phyloP scores from a whole-genome alignment of 2,329 filamentous ascomycete genomes.

The Alternaria ventricosa region DNA sequence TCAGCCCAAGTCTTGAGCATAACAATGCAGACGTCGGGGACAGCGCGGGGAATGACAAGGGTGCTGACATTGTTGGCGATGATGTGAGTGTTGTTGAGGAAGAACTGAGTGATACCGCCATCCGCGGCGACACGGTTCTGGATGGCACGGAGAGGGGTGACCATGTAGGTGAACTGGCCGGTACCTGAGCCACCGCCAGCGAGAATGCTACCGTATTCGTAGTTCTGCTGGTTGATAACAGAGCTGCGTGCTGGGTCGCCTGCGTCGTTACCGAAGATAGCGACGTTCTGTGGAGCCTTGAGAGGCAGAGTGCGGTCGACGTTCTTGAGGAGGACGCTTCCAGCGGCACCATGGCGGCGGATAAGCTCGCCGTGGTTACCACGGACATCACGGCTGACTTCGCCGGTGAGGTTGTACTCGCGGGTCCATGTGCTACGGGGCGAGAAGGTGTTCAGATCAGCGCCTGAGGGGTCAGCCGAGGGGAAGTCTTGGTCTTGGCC shows the following conservation, averaged over 20 bases:
- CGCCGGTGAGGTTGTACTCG: constrained; percentile 45
- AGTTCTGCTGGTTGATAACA: constrained; percentile 45
- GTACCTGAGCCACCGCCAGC: constrained; percentile 53
- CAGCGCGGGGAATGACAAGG: constrained; percentile 36
- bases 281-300: constrained; percentile 56
- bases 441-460: constrained; percentile 49
- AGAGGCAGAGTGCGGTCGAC: constrained; percentile 58
- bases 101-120: constrained; percentile 53
- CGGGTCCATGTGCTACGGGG: constrained; percentile 44
- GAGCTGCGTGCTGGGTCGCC: constrained; percentile 54
- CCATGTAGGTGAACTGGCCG: constrained; percentile 50
- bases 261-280: constrained; percentile 59
- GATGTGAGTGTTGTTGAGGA: constrained; percentile 53
- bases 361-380: constrained; percentile 52
- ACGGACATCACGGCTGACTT: constrained; percentile 45
- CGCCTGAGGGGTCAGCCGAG: constrained; percentile 42
- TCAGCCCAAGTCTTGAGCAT: constrained; percentile 64
- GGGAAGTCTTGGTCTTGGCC: constrained; percentile 52
- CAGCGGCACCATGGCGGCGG: constrained; percentile 51
- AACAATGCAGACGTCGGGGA: constrained; percentile 60
- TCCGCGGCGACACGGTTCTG: constrained; percentile 38
- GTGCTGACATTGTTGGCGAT: constrained; percentile 36
- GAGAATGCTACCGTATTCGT: constrained; percentile 52
- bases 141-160: constrained; percentile 52
- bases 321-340: constrained; percentile 58